Conservation (phyloP, 495 filamentous ascomycete genomes). For the Neurospora sp. region DNA sequence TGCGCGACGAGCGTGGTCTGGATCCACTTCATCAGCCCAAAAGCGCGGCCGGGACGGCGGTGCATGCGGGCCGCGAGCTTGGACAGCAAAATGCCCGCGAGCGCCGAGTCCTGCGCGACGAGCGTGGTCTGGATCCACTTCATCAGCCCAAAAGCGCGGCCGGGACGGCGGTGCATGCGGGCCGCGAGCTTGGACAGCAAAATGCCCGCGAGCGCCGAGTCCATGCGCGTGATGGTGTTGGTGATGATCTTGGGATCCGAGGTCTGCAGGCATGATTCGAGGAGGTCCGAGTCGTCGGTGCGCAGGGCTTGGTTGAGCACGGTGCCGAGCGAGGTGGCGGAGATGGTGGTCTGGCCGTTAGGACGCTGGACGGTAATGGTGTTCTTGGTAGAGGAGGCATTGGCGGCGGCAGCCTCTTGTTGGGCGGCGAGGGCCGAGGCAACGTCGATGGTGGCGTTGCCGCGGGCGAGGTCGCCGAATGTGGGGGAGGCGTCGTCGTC, state of each 20-base stretch:
- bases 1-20: conserved; percentile 87
- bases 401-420: conserved; percentile 20
- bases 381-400: neutral
- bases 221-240: conserved; percentile 79
- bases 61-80: conserved; percentile 82
- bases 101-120: conserved; percentile 79
- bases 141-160: conserved; percentile 83
- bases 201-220: conserved; percentile 65
- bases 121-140: conserved; percentile 94
- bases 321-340: conserved; percentile 73
- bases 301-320: conserved; percentile 86
- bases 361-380: conserved; percentile 28
- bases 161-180: conserved; percentile 76
- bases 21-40: conserved; percentile 88
- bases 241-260: conserved; percentile 65
- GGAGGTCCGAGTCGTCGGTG: conserved; percentile 76
- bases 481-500: conserved; percentile 31
- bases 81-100: conserved; percentile 67
- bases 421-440: conserved; percentile 45
- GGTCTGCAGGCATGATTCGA: conserved; percentile 84
- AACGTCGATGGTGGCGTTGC: conserved; percentile 70
- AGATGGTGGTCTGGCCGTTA: conserved; percentile 42
- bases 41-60: conserved; percentile 76
- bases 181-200: conserved; percentile 79
- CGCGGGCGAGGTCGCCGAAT: conserved; percentile 78